These are phyloP conservation scores for Chytridiales sp. DNA, from an alignment of 371 early-diverging fungal genomes.

Conservation along the genomic window DNA sequence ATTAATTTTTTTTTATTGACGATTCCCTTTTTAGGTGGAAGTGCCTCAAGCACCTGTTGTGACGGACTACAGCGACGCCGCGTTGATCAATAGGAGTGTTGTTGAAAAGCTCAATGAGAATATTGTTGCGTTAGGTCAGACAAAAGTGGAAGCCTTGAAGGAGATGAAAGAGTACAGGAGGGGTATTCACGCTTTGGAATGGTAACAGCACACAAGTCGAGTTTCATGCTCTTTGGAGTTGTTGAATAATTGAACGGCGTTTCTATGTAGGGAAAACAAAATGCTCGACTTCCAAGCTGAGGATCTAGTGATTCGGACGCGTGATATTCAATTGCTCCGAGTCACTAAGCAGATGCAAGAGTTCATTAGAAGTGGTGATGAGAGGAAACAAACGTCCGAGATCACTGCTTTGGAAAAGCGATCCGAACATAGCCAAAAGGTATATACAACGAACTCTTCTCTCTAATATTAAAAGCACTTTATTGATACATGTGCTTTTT, in stretches of 20 bases:
- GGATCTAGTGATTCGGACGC: slow-evolving; percentile 47
- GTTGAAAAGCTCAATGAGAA: slow-evolving; percentile 53
- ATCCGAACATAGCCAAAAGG: slow-evolving; percentile 47
- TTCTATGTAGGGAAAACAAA: slow-evolving; percentile 50
- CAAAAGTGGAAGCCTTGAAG: slow-evolving; percentile 55
- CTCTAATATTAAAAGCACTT: not conserved
- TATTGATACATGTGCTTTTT: not conserved
- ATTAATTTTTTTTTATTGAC: not conserved
- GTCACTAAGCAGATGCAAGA: slow-evolving; percentile 64
- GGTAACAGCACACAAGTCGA: slow-evolving; percentile 30
- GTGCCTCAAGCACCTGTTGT: slow-evolving; percentile 56
- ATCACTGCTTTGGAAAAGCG: slow-evolving; percentile 48
- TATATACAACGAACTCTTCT: slow-evolving; percentile 2
- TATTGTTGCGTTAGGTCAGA: slow-evolving; percentile 45
- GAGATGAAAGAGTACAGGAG: slow-evolving; percentile 62
- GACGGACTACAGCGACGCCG: slow-evolving; percentile 56
- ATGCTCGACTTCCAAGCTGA: slow-evolving; percentile 61
- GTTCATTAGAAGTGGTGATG: slow-evolving; percentile 52
- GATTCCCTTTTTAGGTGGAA: slow-evolving; percentile 45
- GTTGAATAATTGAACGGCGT: not conserved
- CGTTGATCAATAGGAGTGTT: slow-evolving; percentile 46
- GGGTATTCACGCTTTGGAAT: slow-evolving; percentile 60
- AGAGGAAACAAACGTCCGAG: slow-evolving; percentile 48
- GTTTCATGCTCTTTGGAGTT: not conserved
- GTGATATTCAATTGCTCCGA: slow-evolving; percentile 58